phyloP scores from a whole-genome alignment of 805 yeast species.

The Metschnikowia chrysomelidarum region DNA sequence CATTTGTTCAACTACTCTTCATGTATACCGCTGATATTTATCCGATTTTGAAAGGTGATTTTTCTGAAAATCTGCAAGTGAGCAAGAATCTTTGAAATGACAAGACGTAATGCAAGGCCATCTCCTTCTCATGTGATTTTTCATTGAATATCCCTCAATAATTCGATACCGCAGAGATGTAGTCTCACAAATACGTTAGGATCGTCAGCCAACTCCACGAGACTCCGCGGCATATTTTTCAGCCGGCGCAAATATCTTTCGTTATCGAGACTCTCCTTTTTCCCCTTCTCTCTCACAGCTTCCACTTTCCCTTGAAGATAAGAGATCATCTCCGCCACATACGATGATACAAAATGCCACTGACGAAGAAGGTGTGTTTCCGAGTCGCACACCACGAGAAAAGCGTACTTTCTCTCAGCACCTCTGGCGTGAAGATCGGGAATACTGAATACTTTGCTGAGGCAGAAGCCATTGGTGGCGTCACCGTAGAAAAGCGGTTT shows the following conservation, averaged over 20 bases:
- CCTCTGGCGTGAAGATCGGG: conserved; percentile 70
- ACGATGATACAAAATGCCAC: conserved; percentile 51
- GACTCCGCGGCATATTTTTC: conserved; percentile 52
- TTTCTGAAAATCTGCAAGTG: too few species aligned
- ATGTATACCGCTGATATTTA: too few species aligned
- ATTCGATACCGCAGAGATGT: conserved; percentile 62
- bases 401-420: conserved; percentile 64
- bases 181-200: conserved; percentile 52
- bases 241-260: conserved; percentile 59
- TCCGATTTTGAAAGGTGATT: too few species aligned
- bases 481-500: conserved; percentile 68
- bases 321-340: conserved; percentile 25
- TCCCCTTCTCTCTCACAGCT: conserved; percentile 12
- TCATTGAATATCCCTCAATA: conserved; percentile 23
- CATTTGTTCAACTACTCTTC: too few species aligned
- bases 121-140: too few species aligned
- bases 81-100: too few species aligned
- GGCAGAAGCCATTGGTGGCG: conserved; percentile 55
- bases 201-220: conserved; percentile 55
- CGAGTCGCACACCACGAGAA: conserved; percentile 55
- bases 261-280: conserved; percentile 26
- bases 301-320: conserved; percentile 22
- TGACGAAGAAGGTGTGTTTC: conserved; percentile 51
- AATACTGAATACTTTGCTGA: conserved; percentile 59
- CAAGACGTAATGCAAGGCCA: too few species aligned